Percentiles rank a stretch among this genome's conserved stretches.
These are phyloP conservation scores for Rhizopus sp. DNA, from an alignment of 371 early-diverging fungal species.

Conservation along the genomic window DNA sequence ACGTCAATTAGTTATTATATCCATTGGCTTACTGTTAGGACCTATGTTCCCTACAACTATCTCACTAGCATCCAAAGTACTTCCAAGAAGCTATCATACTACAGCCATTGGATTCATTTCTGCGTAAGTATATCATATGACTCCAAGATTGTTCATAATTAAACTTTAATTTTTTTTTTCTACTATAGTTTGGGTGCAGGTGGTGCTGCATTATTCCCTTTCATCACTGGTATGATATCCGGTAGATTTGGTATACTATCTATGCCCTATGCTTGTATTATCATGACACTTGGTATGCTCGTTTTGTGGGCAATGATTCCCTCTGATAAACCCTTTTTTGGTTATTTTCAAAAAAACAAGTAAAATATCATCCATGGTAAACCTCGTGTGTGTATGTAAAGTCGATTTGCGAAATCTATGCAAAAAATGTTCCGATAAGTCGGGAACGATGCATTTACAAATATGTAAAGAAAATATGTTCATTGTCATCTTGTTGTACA, in stretches of 20 bases:
- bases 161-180: not conserved
- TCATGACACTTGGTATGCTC: constrained; percentile 25
- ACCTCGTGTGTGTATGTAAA: constrained; percentile 5
- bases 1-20: constrained; percentile 16
- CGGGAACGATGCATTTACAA: too few relatives aligned
- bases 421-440: not conserved
- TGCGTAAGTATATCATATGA: constrained; percentile 19
- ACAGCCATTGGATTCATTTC: constrained; percentile 39
- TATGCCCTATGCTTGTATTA: constrained; percentile 30
- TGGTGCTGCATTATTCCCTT: constrained; percentile 43
- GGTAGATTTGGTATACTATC: constrained; percentile 30
- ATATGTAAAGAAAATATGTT: too few relatives aligned
- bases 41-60: constrained; percentile 43
- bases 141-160: not conserved
- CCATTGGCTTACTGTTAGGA: constrained; percentile 31
- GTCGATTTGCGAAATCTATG: not conserved
- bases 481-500: too few relatives aligned
- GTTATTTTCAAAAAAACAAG: constrained; percentile 4
- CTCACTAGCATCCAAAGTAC: constrained; percentile 31
- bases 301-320: constrained; percentile 35
- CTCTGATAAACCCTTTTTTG: constrained; percentile 28
- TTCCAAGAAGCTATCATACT: constrained; percentile 36
- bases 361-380: not conserved
- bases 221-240: constrained; percentile 33
- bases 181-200: constrained; percentile 34